Evolutionary conservation across 2,329 filamentous ascomycete genomes (phyloP).

Genomic region (Fusarium pseudoanthophilum): DNA sequence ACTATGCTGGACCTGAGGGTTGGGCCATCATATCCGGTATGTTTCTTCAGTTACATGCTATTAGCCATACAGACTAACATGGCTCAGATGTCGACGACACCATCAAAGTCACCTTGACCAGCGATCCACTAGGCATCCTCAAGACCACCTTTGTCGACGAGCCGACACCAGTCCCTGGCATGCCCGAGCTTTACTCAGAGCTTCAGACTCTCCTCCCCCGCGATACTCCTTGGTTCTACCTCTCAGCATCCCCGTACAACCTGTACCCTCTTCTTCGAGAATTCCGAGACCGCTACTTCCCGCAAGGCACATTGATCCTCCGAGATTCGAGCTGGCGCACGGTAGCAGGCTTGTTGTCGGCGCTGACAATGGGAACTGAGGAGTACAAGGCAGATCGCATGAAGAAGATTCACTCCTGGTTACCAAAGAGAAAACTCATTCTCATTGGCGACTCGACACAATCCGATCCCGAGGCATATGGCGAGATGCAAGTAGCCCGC

Average conservation of each 20-base stretch:
- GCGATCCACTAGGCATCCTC: conserved; percentile 82
- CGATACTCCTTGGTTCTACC: conserved; percentile 86
- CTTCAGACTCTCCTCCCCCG: conserved; percentile 65
- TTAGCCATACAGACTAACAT: conserved; percentile 23
- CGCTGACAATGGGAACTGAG: conserved; percentile 82
- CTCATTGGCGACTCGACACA: conserved; percentile 93
- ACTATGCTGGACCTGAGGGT: conserved; percentile 79
- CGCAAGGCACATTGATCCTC: conserved; percentile 82
- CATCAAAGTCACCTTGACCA: conserved; percentile 89
- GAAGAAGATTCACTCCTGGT: conserved; percentile 79
- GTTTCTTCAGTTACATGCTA: neutral
- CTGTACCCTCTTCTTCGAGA: conserved; percentile 85
- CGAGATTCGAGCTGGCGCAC: conserved; percentile 90
- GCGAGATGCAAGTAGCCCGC: conserved; percentile 69
- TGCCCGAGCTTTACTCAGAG: conserved; percentile 84
- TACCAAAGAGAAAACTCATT: conserved; percentile 82
- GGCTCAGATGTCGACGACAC: conserved; percentile 87
- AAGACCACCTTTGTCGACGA: conserved; percentile 84
- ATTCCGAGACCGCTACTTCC: conserved; percentile 79
- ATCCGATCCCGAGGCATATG: conserved; percentile 90
- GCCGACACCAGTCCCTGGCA: conserved; percentile 77
- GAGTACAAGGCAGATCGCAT: conserved; percentile 88
- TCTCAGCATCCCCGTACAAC: conserved; percentile 94
- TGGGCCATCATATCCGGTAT: conserved; percentile 84
- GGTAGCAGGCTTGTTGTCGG: conserved; percentile 79